Evolutionary conservation across 331 rosid genomes (phyloP), one percentile per base, ranked within the genome.

Genomic region (Pyrus hybrid): DNA sequence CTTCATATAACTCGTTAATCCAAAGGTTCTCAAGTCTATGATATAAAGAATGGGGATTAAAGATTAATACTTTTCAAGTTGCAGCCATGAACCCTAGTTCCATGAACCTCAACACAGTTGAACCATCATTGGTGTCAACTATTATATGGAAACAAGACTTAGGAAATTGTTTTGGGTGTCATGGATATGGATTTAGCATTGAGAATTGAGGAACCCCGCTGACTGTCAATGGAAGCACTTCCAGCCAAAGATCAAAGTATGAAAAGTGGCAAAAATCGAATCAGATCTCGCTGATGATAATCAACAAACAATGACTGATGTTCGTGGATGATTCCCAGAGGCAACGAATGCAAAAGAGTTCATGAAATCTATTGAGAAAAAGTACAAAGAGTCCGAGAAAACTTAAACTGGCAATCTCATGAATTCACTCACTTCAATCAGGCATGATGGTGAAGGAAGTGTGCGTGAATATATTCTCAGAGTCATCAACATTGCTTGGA

Each of bases 161-260:
- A 0, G n/a, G 16, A 12, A 13, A 1, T 43, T 0, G 0, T 43
- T 12, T 0, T 43, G 1, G 16, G 49, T 11, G 16, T 43, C 3
- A 3, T 43, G 49, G 49, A 43, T 43, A 10, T 11, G 47, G 47
- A 41, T 41, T 3, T 41, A 41, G 47, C 14, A 41, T 0, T 41
- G 4, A 11, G 14, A 41, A 41, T 2, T 41, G 13, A 41, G 47
- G 47, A 41, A 35, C 43, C 43, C 3, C 47, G 3, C 47, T 41
- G 0, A 0, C 13, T 41, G 1, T 11, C 0, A 5, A 41, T 11
- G 14, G 47, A 11, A 11, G 47, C 47, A 41, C 58, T 53, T 53
- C 22, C 2, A 16, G 4, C 10, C 2, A 14, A 0, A 49, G 7
- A 16, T 5, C 56, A 14, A 49, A 49, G 56, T 49, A 49, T 49